A percentile compares a stretch with the other conserved stretches of the same genome.
Conservation (phyloP, 768 basidiomycete genomes). For the Podaxis pistillaris region DNA sequence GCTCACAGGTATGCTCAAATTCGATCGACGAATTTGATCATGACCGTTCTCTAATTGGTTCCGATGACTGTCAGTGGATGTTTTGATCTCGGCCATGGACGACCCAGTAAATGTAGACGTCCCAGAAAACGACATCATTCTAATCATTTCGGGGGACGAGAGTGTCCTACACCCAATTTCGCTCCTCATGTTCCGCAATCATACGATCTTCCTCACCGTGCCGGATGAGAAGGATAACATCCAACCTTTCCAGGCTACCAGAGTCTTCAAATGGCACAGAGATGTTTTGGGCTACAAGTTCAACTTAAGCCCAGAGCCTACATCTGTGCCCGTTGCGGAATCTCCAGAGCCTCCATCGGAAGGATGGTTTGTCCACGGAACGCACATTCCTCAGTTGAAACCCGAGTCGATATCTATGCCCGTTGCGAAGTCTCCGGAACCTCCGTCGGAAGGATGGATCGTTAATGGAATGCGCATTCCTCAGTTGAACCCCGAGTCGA, state of each 20-base stretch:
- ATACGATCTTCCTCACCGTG: neutral
- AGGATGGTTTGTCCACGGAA: neutral
- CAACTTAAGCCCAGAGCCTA: neutral
- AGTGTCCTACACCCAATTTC: constrained; percentile 1
- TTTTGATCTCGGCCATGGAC: constrained; percentile 6
- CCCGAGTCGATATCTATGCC: too few species aligned
- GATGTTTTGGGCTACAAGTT: constrained; percentile 4
- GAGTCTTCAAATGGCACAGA: constrained; percentile 9
- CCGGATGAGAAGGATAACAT: neutral
- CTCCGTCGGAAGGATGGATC: neutral
- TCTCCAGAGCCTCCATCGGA: neutral
- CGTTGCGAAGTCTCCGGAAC: too few species aligned
- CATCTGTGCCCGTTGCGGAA: neutral
- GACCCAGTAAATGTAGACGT: neutral
- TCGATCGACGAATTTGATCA: neutral
- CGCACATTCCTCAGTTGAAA: neutral
- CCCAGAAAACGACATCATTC: neutral
- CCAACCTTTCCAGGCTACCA: constrained; percentile 2
- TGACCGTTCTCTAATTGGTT: neutral
- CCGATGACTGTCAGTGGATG: neutral
- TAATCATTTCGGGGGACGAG: constrained; percentile 3
- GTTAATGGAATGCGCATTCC: neutral
- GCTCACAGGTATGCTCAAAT: neutral
- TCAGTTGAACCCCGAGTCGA: neutral
- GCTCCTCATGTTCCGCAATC: constrained; percentile 1